Evolutionary conservation across 352 stramenopile species (phyloP).

Genomic region (Phytophthora sp.): DNA sequence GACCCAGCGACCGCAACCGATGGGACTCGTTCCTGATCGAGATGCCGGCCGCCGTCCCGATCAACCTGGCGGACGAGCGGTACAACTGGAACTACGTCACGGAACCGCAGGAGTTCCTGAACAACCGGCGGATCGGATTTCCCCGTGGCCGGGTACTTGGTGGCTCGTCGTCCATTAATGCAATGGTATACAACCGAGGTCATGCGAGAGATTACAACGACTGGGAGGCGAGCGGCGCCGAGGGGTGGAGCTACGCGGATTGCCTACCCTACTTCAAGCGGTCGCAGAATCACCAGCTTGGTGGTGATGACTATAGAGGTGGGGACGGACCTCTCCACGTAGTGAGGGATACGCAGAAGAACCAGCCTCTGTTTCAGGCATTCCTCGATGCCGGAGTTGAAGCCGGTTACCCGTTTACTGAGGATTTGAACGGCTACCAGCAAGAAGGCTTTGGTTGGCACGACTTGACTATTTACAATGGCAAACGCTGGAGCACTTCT

Average conservation of each 20-base stretch:
- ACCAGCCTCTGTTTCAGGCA: conserved; percentile 81
- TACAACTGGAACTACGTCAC: conserved; percentile 89
- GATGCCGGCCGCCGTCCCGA: conserved; percentile 80
- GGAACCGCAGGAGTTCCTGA: conserved; percentile 73
- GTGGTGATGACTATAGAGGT: conserved; percentile 69
- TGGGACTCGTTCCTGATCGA: conserved; percentile 88
- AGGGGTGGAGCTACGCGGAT: conserved; percentile 82
- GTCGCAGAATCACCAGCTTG: conserved; percentile 69
- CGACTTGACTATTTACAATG: conserved; percentile 84
- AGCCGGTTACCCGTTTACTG: conserved; percentile 66
- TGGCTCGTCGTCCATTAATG: conserved; percentile 86
- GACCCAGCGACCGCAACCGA: conserved; percentile 69
- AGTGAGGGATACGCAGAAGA: conserved; percentile 53
- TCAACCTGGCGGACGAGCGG: conserved; percentile 74
- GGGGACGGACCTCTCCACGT: conserved; percentile 74
- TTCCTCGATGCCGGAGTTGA: conserved; percentile 65
- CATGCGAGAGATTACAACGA: conserved; percentile 83
- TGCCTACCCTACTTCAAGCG: conserved; percentile 86
- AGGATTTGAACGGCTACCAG: conserved; percentile 88
- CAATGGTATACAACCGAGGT: conserved; percentile 87
- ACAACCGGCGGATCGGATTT: conserved; percentile 74
- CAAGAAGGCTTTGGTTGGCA: conserved; percentile 89
- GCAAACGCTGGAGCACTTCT: conserved; percentile 69
- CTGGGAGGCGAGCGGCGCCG: conserved; percentile 64
- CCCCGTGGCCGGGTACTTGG: conserved; percentile 82